Base-by-base conservation (phyloP, 805 yeast species). In the Metschnikowia noctiluminum region DNA sequence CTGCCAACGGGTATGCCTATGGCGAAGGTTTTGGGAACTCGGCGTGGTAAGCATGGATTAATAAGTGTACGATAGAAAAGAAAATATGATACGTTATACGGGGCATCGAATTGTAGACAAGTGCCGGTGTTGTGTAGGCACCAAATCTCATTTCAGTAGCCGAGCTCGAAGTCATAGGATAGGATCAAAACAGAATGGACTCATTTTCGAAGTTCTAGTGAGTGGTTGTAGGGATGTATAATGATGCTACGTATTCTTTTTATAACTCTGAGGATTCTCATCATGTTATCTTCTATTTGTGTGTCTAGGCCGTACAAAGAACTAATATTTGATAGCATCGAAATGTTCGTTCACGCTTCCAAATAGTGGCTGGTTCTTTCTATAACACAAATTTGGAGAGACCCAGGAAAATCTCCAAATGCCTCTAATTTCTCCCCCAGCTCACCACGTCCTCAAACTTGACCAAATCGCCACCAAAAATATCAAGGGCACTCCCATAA, bases 401-500 rank as follows among this genome's bases (percentile, higher is more conserved):
- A 21, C 21, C 21, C 21, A 21, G 4, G 21, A 2, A 21, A 4
- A 21, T 38, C 32, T 28, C 16, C n/a, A 44, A 16, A 9, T 89
- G 90, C 36, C 7, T n/a, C 35, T 32, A 28, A 35, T 27, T 14
- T 38, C 16, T 37, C n/a, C 45, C 32, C 97, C 97, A 91, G 32
- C 61, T 60, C 34, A 87, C 82, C 48, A 89, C 81, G 6, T 90
- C 96, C 1, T 73, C 74, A 59, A 89, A 90, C 59, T 73, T 81
- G 34, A 94, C 96, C 46, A 87, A 65, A 6, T 68, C 63, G 0
- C 99, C 99, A 1, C 99, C 99, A 73, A 92, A 94, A 10, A 94
- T 89, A 64, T 94, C 99, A 46, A 94, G 69, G 0, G 97, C 86
- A 63, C 96, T 87, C 1, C 99, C 99, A 61, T 71, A 91, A 0